Conservation (phyloP, 768 basidiomycete genomes). For the Boletus reticulatus region DNA sequence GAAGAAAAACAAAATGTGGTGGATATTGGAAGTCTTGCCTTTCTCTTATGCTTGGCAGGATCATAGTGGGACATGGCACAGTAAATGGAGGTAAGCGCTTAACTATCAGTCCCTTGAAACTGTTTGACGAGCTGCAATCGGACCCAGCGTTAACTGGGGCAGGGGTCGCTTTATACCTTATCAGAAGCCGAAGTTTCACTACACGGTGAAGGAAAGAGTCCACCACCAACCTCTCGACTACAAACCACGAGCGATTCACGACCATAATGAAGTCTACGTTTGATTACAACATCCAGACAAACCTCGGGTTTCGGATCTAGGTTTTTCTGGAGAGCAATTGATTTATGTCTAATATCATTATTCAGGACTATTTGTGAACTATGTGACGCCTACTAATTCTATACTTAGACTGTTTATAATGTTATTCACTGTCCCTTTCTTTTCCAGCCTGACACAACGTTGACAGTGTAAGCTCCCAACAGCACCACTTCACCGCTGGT, state of each 20-base stretch:
- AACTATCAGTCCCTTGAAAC: neutral
- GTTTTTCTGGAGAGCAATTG: neutral
- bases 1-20: conserved; percentile 48
- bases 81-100: conserved; percentile 48
- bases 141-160: conserved; percentile 45
- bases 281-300: conserved; percentile 2
- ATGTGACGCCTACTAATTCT: no score
- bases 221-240: conserved; percentile 47
- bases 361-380: no score
- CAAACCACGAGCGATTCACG: conserved; percentile 55
- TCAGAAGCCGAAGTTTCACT: conserved; percentile 55
- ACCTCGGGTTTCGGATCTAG: neutral
- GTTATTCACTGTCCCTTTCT: no score
- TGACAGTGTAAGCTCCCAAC: no score
- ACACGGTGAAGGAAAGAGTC: conserved; percentile 61
- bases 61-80: conserved; percentile 50
- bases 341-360: neutral
- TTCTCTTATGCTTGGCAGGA: conserved; percentile 57
- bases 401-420: no score
- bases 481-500: no score
- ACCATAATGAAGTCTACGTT: conserved; percentile 44
- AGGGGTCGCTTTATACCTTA: conserved; percentile 51
- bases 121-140: neutral
- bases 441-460: no score
- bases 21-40: conserved; percentile 71